These are phyloP conservation scores for baker's yeast (Saccharomyces cerevisiae) DNA, from an alignment of 805 yeast species.

Conservation along the genomic window DNA sequence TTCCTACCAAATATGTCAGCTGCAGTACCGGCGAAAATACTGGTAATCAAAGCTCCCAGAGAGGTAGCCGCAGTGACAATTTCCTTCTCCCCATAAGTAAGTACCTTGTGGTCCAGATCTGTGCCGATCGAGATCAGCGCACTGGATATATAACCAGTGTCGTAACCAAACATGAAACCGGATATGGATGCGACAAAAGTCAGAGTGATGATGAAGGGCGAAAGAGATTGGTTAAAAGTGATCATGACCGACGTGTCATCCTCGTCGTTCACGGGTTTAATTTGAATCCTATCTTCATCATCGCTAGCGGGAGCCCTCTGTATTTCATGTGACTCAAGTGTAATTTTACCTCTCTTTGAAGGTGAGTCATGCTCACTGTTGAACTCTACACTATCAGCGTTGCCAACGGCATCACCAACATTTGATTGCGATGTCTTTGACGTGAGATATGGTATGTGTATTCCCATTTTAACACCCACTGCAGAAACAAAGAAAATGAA, in stretches of 20 bases:
- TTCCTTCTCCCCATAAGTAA: constrained; percentile 77
- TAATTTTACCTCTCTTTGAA: background rate
- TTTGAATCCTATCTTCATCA: constrained; percentile 18
- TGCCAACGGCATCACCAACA: background rate
- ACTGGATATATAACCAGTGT: constrained; percentile 92
- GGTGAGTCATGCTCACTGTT: background rate
- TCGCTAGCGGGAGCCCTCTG: constrained; percentile 1
- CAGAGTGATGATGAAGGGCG: constrained; percentile 55
- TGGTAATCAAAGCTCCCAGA: constrained; percentile 79
- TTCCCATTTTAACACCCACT: background rate
- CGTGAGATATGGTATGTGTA: background rate
- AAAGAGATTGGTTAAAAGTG: constrained; percentile 45
- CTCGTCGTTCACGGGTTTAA: constrained; percentile 38
- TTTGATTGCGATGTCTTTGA: background rate
- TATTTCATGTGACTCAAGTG: background rate
- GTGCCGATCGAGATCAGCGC: constrained; percentile 81
- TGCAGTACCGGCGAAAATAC: constrained; percentile 66
- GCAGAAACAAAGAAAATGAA: background rate
- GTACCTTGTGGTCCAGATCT: constrained; percentile 51
- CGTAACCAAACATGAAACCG: constrained; percentile 96
- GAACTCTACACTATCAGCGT: background rate
- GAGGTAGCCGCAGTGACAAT: constrained; percentile 92
- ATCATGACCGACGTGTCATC: constrained; percentile 42
- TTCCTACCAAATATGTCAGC: constrained; percentile 85
- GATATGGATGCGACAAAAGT: constrained; percentile 80